Evolutionary conservation across 2,329 filamentous ascomycete genomes (phyloP).

Genomic region (Cladosporium sp.): DNA sequence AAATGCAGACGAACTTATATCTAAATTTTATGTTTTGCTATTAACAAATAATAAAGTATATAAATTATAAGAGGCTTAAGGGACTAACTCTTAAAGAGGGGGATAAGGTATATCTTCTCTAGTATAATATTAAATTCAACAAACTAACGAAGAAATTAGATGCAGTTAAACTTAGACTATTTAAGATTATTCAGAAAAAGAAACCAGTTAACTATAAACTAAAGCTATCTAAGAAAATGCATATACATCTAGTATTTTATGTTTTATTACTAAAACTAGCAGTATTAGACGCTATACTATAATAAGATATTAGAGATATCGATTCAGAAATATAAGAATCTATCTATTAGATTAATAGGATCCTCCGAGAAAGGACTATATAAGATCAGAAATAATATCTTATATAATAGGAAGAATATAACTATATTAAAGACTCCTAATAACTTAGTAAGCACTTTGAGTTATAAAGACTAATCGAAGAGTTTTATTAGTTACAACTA

Average conservation of each 20-base stretch:
- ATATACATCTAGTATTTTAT: not conserved
- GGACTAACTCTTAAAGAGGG: not conserved
- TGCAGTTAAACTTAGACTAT: not conserved
- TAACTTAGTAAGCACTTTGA: not conserved
- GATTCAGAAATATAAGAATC: not conserved
- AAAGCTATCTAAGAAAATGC: not conserved
- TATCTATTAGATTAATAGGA: not conserved
- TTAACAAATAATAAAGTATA: not conserved
- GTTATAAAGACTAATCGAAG: too few species aligned
- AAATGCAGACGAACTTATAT: constrained; percentile 10
- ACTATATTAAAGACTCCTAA: not conserved
- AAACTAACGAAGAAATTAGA: not conserved
- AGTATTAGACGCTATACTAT: not conserved
- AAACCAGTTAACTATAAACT: not conserved
- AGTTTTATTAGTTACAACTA: too few species aligned
- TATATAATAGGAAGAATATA: not conserved
- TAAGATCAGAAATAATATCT: not conserved
- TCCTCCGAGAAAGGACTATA: not conserved
- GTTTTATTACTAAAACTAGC: not conserved
- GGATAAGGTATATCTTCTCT: not conserved
- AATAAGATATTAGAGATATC: not conserved
- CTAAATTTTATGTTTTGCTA: not conserved
- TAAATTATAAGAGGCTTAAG: not conserved
- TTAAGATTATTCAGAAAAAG: not conserved
- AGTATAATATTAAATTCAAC: not conserved